Percentiles rank a stretch among this genome's conserved stretches.
These are phyloP conservation scores for Plectranthus barbatus DNA, from an alignment of 257 asterid genomes.

Conservation along the genomic window DNA sequence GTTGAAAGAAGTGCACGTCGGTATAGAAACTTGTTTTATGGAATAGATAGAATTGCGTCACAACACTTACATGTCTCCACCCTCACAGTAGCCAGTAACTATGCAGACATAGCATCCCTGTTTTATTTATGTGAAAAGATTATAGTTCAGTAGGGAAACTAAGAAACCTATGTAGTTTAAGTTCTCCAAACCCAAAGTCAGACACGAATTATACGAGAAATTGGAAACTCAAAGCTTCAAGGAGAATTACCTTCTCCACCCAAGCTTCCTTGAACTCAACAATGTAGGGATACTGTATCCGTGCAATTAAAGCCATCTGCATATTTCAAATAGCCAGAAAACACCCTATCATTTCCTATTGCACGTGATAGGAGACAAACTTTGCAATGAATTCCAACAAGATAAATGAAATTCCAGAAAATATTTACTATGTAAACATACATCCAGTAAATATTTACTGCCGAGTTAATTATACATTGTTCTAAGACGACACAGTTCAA, in stretches of 20 bases:
- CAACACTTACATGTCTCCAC: slow-evolving; percentile 92
- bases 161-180: neutral
- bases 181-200: neutral
- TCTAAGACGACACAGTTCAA: neutral
- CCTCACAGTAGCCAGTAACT: slow-evolving; percentile 96
- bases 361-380: neutral
- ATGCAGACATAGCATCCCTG: slow-evolving; percentile 99
- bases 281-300: slow-evolving; percentile 83
- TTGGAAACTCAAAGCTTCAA: neutral
- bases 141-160: slow-evolving; percentile 6
- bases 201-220: neutral
- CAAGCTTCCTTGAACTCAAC: slow-evolving; percentile 98
- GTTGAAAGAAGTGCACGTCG: neutral
- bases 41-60: neutral
- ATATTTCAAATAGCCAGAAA: slow-evolving; percentile 17
- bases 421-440: no score
- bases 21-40: neutral
- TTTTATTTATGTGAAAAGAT: slow-evolving; percentile 13
- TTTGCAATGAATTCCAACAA: neutral
- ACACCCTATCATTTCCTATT: no score
- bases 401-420: slow-evolving; percentile 3
- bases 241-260: slow-evolving; percentile 87
- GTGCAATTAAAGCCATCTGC: slow-evolving; percentile 95
- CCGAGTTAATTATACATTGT: no score
- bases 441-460: no score